Evolutionary conservation across 2,329 filamentous ascomycete species (phyloP), one percentile per base, ranked within the genome.

Genomic region (Neofusicoccum umdonicola): DNA sequence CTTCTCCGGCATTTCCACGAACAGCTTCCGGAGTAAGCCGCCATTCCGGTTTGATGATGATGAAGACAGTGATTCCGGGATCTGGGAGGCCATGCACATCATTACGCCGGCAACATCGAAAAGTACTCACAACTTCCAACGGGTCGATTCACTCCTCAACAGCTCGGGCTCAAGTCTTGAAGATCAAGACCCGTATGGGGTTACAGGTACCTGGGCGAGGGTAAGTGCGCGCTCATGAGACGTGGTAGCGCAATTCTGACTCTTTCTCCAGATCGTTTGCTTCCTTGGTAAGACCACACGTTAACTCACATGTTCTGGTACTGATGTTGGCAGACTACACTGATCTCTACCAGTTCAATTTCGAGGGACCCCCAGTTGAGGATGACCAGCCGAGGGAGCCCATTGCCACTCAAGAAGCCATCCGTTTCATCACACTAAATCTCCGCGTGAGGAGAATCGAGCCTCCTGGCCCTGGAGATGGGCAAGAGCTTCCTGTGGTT

Each of bases 301-400:
- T n/a, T 15, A 8, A 3, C 4, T 31, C 12, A 8, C 4, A n/a
- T 11, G 3, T 7, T 31, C 15, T 17, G 7, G 15, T 58, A 22
- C 22, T 71, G 67, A 66, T 27, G 8, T 31, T n/a, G 12, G 19
- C 41, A 58, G 89, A 92, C 73, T 92, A 90, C 73, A 86, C 84
- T 69, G 90, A 93, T 72, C 86, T 93, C 41, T 90, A 88, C 73
- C 78, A 79, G 19, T 92, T 88, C 79, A 93, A 93, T 72, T 92
- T 92, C 71, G 47, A 78, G 78, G n/a, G 69, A 74, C 1, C 76
- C 75, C 17, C 42, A 7, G 42, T 58, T 13, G 41, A 51, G 13
- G 78, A 69, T 6, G 68, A 72, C 77, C 1, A 74, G 69, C 48
- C 77, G 76, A 68, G 78, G 76, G 62, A 85, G 80, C 81, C 87